Conservation (phyloP, 306 rosid species). For the Quillaja saponaria region DNA sequence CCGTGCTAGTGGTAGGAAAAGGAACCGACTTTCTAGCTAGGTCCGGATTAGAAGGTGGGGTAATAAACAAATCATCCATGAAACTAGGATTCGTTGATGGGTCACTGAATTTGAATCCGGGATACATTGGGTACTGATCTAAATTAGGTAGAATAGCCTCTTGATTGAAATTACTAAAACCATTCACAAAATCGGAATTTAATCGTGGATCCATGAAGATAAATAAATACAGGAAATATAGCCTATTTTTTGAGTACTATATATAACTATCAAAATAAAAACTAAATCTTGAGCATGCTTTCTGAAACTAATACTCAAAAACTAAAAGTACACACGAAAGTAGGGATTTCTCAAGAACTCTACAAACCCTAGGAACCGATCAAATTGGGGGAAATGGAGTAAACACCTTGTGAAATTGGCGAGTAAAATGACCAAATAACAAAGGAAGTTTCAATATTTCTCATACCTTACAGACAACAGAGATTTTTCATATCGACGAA, state of each 20-base stretch:
- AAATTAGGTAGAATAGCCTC: slow-evolving; percentile 17
- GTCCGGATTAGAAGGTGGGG: slow-evolving; percentile 25
- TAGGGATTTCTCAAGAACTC: not conserved
- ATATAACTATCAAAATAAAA: too few species aligned
- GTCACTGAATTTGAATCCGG: slow-evolving; percentile 6
- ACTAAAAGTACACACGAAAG: not conserved
- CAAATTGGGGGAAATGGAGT: slow-evolving; percentile 5
- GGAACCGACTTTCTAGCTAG: slow-evolving; percentile 20
- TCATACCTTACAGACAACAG: slow-evolving; percentile 7
- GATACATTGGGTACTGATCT: slow-evolving; percentile 24
- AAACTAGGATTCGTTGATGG: slow-evolving; percentile 25
- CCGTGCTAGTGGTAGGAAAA: slow-evolving; percentile 8
- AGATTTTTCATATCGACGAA: not conserved
- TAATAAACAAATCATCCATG: slow-evolving; percentile 17
- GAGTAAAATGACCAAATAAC: not conserved
- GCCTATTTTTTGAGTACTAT: not conserved
- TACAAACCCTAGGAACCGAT: slow-evolving; percentile 20
- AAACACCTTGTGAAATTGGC: not conserved
- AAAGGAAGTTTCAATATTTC: not conserved
- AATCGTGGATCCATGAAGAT: slow-evolving; percentile 37
- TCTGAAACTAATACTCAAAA: not conserved
- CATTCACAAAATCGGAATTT: slow-evolving; percentile 26
- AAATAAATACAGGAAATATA: not conserved
- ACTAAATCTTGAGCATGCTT: too few species aligned
- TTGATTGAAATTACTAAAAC: slow-evolving; percentile 6